Percentiles rank a stretch among this genome's conserved stretches.
phyloP scores from a whole-genome alignment of 2,329 filamentous ascomycete species.

The Neurospora sp. region DNA sequence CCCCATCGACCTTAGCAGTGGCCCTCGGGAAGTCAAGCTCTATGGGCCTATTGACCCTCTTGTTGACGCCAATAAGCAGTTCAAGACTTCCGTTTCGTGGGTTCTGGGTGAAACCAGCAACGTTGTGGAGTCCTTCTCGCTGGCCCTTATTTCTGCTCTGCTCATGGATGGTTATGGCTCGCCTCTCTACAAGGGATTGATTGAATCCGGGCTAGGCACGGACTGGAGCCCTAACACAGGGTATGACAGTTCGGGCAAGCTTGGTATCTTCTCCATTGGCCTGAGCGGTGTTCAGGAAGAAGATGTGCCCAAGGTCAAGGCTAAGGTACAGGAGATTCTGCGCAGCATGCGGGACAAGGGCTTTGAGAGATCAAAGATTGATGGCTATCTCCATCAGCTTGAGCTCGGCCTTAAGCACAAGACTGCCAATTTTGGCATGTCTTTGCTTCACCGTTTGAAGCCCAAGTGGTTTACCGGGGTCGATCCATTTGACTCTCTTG shows the following conservation, averaged over 20 bases:
- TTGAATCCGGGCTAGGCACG: slow-evolving; percentile 81
- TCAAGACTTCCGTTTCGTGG: slow-evolving; percentile 93
- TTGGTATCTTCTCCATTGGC: slow-evolving; percentile 81
- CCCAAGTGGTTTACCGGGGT: slow-evolving; percentile 93
- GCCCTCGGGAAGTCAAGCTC: slow-evolving; percentile 60
- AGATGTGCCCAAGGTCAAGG: slow-evolving; percentile 68
- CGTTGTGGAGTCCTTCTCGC: slow-evolving; percentile 77
- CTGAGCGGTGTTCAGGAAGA: slow-evolving; percentile 79
- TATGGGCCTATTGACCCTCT: slow-evolving; percentile 79
- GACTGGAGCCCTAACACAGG: slow-evolving; percentile 94
- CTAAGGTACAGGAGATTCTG: slow-evolving; percentile 63
- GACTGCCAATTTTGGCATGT: slow-evolving; percentile 89
- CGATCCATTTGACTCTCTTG: slow-evolving; percentile 81
- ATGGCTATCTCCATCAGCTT: slow-evolving; percentile 86
- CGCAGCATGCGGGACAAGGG: slow-evolving; percentile 61
- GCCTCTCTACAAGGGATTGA: slow-evolving; percentile 77
- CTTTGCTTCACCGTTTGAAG: slow-evolving; percentile 78
- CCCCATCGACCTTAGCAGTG: slow-evolving; percentile 61
- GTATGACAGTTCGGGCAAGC: slow-evolving; percentile 69
- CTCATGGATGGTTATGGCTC: slow-evolving; percentile 93
- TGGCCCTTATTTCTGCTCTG: slow-evolving; percentile 72
- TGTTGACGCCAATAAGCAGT: slow-evolving; percentile 76
- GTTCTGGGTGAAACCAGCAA: slow-evolving; percentile 74
- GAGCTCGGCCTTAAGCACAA: slow-evolving; percentile 94
- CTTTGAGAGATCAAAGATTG: slow-evolving; percentile 83